A percentile compares a stretch with the other conserved stretches of the same genome.
phyloP scores from a whole-genome alignment of 177 flowering plant genomes.

The Vitis hybrid region DNA sequence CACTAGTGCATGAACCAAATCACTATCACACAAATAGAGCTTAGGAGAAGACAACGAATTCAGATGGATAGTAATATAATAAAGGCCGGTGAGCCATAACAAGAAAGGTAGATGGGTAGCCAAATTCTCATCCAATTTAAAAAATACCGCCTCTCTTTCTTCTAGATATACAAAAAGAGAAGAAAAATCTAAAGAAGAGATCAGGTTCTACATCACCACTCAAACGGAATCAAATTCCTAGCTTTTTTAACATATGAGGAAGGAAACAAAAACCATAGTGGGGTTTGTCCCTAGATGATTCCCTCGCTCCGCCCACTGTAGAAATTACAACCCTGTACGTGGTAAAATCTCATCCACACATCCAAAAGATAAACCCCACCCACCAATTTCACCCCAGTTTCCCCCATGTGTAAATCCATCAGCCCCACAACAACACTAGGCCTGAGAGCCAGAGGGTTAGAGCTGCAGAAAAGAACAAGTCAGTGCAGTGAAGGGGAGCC shows the following conservation, averaged over 20 bases:
- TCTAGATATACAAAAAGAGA: conserved; percentile 19
- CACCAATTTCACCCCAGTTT: background rate
- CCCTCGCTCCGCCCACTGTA: background rate
- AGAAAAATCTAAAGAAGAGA: conserved; percentile 11
- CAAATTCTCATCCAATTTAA: conserved; percentile 15
- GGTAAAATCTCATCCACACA: conserved; percentile 29
- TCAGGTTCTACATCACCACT: conserved; percentile 15
- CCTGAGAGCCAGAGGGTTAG: conserved; percentile 12
- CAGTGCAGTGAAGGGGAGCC: conserved; percentile 1
- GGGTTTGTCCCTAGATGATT: conserved; percentile 17
- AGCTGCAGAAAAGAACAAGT: conserved; percentile 3
- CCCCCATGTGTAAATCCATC: background rate
- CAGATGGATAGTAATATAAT: background rate
- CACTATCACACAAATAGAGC: too few species aligned
- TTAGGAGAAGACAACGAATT: background rate
- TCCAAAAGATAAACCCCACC: conserved; percentile 2
- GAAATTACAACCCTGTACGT: conserved; percentile 1
- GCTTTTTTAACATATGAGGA: conserved; percentile 9
- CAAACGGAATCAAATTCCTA: conserved; percentile 35
- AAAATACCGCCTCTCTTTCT: conserved; percentile 8
- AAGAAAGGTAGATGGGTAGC: background rate
- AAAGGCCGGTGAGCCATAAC: background rate
- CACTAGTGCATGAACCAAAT: too few species aligned
- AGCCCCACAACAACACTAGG: conserved; percentile 13
- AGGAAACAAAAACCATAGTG: conserved; percentile 12